A percentile compares a stretch with the other conserved stretches of the same genome.
Conservation (phyloP, 148 eudicot species). For the Amaranthus hypochondriacus region DNA sequence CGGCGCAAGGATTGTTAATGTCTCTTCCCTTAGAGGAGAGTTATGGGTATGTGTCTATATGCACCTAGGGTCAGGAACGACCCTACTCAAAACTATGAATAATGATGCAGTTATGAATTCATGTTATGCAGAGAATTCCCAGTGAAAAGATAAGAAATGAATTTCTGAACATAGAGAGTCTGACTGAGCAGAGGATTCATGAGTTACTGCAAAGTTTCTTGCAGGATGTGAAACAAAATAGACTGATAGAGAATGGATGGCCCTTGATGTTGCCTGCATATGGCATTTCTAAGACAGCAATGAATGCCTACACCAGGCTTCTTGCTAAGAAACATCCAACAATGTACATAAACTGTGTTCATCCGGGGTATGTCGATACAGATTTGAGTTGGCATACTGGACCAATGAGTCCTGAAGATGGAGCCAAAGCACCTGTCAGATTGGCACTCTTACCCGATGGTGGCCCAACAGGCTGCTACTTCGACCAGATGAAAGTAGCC, state of each 20-base stretch:
- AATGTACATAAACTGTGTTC: slow-evolving; percentile 30
- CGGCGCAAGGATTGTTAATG: slow-evolving; percentile 21
- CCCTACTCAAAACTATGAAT: not conserved
- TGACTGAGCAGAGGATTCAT: slow-evolving; percentile 20
- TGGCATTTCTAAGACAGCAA: slow-evolving; percentile 27
- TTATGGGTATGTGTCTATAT: slow-evolving; percentile 15
- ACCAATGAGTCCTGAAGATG: slow-evolving; percentile 19
- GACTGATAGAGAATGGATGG: slow-evolving; percentile 24
- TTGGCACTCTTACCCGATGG: slow-evolving; percentile 21
- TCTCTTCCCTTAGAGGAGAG: slow-evolving; percentile 27
- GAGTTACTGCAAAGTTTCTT: slow-evolving; percentile 19
- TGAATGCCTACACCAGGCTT: slow-evolving; percentile 27
- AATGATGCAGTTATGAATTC: not conserved
- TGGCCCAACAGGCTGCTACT: slow-evolving; percentile 25
- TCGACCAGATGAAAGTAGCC: slow-evolving; percentile 11
- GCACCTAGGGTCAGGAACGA: not conserved
- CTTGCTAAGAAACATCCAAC: slow-evolving; percentile 15
- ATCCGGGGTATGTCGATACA: slow-evolving; percentile 27
- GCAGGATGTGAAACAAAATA: slow-evolving; percentile 18
- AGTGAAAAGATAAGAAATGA: slow-evolving; percentile 14
- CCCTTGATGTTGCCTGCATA: slow-evolving; percentile 28
- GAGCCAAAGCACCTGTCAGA: slow-evolving; percentile 14
- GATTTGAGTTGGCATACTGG: slow-evolving; percentile 24
- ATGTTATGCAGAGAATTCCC: slow-evolving; percentile 23
- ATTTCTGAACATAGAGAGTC: slow-evolving; percentile 16